phyloP scores from a whole-genome alignment of 2,329 filamentous ascomycete species.

The Chalaropsis thielavioides region DNA sequence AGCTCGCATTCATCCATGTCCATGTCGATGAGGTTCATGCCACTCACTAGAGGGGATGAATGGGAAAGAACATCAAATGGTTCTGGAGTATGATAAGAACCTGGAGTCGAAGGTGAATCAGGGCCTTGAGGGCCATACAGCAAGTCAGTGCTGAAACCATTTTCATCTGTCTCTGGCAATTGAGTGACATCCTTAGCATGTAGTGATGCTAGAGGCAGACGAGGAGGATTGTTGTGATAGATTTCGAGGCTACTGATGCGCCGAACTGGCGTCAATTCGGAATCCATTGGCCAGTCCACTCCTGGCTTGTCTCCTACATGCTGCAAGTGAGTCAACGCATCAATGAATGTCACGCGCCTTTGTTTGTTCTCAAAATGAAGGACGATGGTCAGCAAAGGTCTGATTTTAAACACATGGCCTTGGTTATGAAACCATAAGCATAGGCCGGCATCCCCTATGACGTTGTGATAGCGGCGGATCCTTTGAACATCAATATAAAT shows the following conservation, averaged over 20 bases:
- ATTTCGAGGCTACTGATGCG: background rate
- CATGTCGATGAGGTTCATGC: background rate
- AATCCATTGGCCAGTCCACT: background rate
- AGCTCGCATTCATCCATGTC: background rate
- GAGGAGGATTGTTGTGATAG: too few species aligned
- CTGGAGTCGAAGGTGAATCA: background rate
- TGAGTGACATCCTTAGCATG: background rate
- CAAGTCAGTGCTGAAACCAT: background rate
- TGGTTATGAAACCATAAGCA: slow-evolving; percentile 5
- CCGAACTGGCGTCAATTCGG: background rate
- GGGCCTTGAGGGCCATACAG: background rate
- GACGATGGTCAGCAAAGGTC: background rate
- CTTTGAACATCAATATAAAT: slow-evolving; percentile 11
- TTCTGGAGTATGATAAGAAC: background rate
- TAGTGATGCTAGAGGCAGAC: background rate
- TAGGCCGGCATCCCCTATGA: background rate
- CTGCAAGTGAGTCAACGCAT: background rate
- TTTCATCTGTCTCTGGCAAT: too few species aligned
- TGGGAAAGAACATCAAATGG: background rate
- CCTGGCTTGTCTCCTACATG: background rate
- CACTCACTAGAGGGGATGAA: background rate
- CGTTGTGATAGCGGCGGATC: background rate
- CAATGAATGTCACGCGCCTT: background rate
- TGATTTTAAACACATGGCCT: background rate
- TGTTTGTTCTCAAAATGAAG: slow-evolving; percentile 1